These are phyloP conservation scores for Astragalus glycyphyllos DNA, from an alignment of 306 rosid species.

Conservation along the genomic window DNA sequence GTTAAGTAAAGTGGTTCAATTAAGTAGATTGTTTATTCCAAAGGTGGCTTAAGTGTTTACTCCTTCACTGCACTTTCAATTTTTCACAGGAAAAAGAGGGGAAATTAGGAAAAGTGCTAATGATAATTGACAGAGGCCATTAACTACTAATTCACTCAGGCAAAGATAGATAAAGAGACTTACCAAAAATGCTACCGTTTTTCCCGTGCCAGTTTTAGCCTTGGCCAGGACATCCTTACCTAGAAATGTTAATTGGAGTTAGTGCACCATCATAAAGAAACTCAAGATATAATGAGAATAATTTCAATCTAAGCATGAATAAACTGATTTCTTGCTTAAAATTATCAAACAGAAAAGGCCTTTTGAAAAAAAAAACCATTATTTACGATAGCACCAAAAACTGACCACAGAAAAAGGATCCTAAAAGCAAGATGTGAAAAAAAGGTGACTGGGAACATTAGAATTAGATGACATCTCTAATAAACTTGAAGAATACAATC, in stretches of 20 bases:
- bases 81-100: background rate
- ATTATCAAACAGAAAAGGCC: slow-evolving; percentile 18
- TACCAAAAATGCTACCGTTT: slow-evolving; percentile 98
- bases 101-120: slow-evolving; percentile 7
- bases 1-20: slow-evolving; percentile 16
- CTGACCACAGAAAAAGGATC: background rate
- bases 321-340: slow-evolving; percentile 10
- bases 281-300: slow-evolving; percentile 27
- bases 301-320: slow-evolving; percentile 17
- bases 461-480: slow-evolving; percentile 33
- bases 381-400: slow-evolving; percentile 15
- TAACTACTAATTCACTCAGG: slow-evolving; percentile 28
- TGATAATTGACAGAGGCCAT: slow-evolving; percentile 35
- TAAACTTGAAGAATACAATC: slow-evolving; percentile 26
- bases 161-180: slow-evolving; percentile 35
- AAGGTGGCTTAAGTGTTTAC: background rate
- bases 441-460: background rate
- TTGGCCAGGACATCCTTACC: slow-evolving; percentile 99
- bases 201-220: slow-evolving; percentile 97
- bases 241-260: slow-evolving; percentile 47
- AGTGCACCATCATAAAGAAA: slow-evolving; percentile 37
- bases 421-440: background rate
- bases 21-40: slow-evolving; percentile 10
- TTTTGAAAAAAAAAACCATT: slow-evolving; percentile 7
- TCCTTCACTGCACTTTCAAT: background rate